Evolutionary conservation across 371 early-diverging fungal genomes (phyloP).

Genomic region (Dinochytrium kinnereticum): DNA sequence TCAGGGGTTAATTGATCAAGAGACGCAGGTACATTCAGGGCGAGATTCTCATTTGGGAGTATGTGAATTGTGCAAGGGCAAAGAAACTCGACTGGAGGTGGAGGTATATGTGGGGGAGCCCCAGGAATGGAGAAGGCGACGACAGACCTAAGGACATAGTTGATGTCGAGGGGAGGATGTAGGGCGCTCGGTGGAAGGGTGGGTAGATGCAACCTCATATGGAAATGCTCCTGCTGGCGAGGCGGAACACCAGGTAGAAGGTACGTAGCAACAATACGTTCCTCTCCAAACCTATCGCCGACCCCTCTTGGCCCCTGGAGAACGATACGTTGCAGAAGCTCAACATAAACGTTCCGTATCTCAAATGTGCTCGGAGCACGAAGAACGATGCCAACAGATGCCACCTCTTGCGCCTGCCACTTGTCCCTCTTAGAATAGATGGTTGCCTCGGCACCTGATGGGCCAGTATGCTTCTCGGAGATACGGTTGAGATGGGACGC

Average conservation of each 20-base stretch:
- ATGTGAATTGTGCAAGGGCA: neutral
- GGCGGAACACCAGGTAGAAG: neutral
- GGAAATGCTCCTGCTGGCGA: neutral
- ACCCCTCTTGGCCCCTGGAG: neutral
- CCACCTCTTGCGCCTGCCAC: neutral
- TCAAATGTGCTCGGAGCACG: neutral
- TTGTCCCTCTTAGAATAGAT: neutral
- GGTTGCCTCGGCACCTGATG: neutral
- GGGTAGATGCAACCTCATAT: neutral
- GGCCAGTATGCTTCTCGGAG: neutral
- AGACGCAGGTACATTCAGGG: neutral
- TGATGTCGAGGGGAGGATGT: neutral
- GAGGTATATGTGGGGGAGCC: neutral
- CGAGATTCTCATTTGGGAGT: neutral
- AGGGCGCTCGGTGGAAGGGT: neutral
- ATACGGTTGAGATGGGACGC: neutral
- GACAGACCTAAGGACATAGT: neutral
- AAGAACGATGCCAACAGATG: neutral
- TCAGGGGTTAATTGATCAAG: neutral
- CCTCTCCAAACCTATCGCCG: neutral
- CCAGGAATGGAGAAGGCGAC: neutral
- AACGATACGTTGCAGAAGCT: neutral
- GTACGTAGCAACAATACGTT: slow-evolving; percentile 13
- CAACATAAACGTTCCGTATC: neutral
- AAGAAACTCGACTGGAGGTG: neutral